Conservation (phyloP, 768 basidiomycete genomes). For the Mycena indigotica region DNA sequence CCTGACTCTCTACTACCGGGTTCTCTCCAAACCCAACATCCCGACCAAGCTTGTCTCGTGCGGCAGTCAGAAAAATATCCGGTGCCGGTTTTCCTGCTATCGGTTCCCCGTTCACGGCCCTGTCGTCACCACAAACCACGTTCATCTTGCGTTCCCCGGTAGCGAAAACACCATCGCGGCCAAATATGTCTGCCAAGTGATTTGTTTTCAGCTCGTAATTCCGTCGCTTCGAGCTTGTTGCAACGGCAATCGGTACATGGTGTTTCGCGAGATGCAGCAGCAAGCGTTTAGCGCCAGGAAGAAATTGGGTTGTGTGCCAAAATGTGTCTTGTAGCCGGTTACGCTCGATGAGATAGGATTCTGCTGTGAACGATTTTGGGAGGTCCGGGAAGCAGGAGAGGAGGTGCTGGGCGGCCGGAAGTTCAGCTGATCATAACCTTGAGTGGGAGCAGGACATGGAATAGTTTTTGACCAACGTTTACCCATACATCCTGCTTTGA, state of each 20-base stretch:
- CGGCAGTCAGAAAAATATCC: constrained; percentile 79
- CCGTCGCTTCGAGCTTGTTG: constrained; percentile 70
- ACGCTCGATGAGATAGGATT: constrained; percentile 60
- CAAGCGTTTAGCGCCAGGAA: constrained; percentile 75
- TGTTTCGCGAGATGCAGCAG: constrained; percentile 70
- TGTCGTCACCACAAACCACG: constrained; percentile 75
- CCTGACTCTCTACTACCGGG: constrained; percentile 35
- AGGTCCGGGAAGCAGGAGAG: constrained; percentile 80
- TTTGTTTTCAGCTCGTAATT: constrained; percentile 70
- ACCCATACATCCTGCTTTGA: constrained; percentile 88
- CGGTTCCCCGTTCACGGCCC: constrained; percentile 42
- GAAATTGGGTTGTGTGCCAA: constrained; percentile 70
- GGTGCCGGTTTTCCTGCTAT: constrained; percentile 74
- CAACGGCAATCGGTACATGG: constrained; percentile 76
- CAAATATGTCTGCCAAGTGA: constrained; percentile 61
- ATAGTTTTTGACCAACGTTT: constrained; percentile 60
- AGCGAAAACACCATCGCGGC: constrained; percentile 52
- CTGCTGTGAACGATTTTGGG: constrained; percentile 50
- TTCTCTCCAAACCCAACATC: constrained; percentile 54
- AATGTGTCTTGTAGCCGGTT: constrained; percentile 57
- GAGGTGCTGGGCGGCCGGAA: constrained; percentile 63
- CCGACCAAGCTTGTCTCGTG: constrained; percentile 56
- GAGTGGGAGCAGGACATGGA: neutral
- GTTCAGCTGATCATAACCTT: constrained; percentile 56
- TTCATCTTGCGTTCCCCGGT: constrained; percentile 35